phyloP scores from a whole-genome alignment of 1,139 yeast genomes.

The Saccharomyces hybrid region DNA sequence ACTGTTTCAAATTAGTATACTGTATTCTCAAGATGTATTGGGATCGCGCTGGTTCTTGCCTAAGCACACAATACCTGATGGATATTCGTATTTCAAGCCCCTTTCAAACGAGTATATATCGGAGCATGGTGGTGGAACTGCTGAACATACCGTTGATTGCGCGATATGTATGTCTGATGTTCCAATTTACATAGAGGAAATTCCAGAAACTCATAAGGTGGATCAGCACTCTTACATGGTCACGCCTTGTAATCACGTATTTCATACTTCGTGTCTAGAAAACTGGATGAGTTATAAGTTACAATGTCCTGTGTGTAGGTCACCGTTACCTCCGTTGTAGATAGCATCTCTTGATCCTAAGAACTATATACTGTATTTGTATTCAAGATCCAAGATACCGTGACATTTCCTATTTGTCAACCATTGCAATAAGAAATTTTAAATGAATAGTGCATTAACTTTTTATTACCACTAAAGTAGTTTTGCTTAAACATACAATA shows the following conservation, averaged over 20 bases:
- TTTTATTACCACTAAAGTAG: background rate
- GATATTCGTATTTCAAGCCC: slow-evolving; percentile 54
- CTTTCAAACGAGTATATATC: slow-evolving; percentile 21
- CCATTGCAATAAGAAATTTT: background rate
- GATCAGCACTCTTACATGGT: slow-evolving; percentile 56
- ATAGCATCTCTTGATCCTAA: background rate
- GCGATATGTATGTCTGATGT: slow-evolving; percentile 83
- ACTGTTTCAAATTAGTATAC: slow-evolving; percentile 44
- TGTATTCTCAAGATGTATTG: slow-evolving; percentile 53
- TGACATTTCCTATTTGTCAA: background rate
- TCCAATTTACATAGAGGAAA: slow-evolving; percentile 33
- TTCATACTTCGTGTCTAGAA: slow-evolving; percentile 80
- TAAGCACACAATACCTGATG: slow-evolving; percentile 60
- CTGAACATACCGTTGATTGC: slow-evolving; percentile 45
- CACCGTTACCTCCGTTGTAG: slow-evolving; percentile 67
- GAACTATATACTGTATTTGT: background rate
- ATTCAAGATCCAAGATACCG: background rate
- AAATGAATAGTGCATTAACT: background rate
- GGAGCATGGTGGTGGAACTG: slow-evolving; percentile 24
- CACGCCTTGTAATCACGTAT: slow-evolving; percentile 86
- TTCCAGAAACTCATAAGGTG: slow-evolving; percentile 25
- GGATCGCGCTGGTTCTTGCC: slow-evolving; percentile 86
- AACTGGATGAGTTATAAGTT: slow-evolving; percentile 89
- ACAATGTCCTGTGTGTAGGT: slow-evolving; percentile 91
- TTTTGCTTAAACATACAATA: too few species aligned